Percentiles rank a stretch among this genome's conserved stretches.
phyloP scores from a whole-genome alignment of 108 stramenopile species.

The Epithemia pelagica region DNA sequence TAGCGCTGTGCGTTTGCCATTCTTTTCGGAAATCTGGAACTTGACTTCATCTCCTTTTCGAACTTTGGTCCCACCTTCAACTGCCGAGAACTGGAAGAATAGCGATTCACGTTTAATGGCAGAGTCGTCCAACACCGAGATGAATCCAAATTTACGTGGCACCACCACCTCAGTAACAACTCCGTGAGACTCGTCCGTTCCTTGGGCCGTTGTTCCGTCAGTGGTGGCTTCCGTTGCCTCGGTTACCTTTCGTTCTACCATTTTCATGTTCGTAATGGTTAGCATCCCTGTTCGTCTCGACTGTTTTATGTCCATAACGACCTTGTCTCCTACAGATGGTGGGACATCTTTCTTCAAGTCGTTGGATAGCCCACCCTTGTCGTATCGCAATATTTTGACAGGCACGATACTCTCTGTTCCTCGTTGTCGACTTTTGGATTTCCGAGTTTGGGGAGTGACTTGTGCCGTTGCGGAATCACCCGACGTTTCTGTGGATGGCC shows the following conservation, averaged over 20 bases:
- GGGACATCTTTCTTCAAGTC: constrained; percentile 41
- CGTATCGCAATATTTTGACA: constrained; percentile 38
- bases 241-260: constrained; percentile 33
- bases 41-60: constrained; percentile 70
- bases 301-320: constrained; percentile 49
- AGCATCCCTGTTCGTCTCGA: constrained; percentile 43
- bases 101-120: constrained; percentile 50
- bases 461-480: not conserved
- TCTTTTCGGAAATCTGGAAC: constrained; percentile 54
- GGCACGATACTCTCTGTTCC: constrained; percentile 13
- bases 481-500: not conserved
- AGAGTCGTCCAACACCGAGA: constrained; percentile 57
- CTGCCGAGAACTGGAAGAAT: constrained; percentile 49
- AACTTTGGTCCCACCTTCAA: constrained; percentile 21
- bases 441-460: not conserved
- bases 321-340: constrained; percentile 44
- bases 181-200: constrained; percentile 21
- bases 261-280: constrained; percentile 37
- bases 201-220: constrained; percentile 7
- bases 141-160: constrained; percentile 70
- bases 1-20: constrained; percentile 56
- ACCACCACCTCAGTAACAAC: constrained; percentile 63
- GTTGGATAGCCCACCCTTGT: constrained; percentile 38
- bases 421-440: constrained; percentile 14
- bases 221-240: constrained; percentile 13